Evolutionary conservation across 768 basidiomycete genomes (phyloP), one percentile per base, ranked within the genome.

Genomic region (Dioszegia crocea): DNA sequence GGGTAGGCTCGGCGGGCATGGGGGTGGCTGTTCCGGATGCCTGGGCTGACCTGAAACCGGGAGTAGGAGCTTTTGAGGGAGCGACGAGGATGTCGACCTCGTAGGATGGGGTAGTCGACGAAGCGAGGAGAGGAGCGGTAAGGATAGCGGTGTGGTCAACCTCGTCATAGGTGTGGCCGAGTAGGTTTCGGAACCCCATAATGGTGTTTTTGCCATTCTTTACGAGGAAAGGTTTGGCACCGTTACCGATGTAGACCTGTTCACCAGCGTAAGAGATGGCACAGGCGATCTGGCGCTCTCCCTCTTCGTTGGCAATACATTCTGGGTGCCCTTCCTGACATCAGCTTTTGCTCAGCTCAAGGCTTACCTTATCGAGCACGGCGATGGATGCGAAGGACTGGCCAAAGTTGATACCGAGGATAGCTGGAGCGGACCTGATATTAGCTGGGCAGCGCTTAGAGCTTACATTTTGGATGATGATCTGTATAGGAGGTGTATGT

Each of bases 261-360:
- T 94, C 89, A 26, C 91, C 91, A 39, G 85, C 84, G 76, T 94
- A 98, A 0, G 92, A 84, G 55, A 98, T 81, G 26, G 91, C 91
- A 74, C 89, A 91, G 0, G 91, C 91, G 70, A 99, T 98, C 80
- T 99, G 94, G 30, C 96, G 87, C 74, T 97, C 94, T 29, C 96
- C 94, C 75, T 98, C 94, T 75, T 98, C 93, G 75, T 97, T 98
- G 4, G 93, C 96, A 61, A 98, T 97, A 75, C 90, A 94, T 72
- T 92, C 89, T 41, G 93, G 87, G 29, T 88, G 80, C 12, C 89
- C 89, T 78, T 96, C 91, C 91, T 93, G 62, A 29, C 2, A 21
- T 43, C 36, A 46, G 36, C 46, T 30, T 4, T 10, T n/a, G n/a
- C n/a, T n/a, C n/a, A n/a, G n/a, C n/a, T n/a, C n/a, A n/a, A 19